Evolutionary conservation across 495 filamentous ascomycete genomes (phyloP), one percentile per base, ranked within the genome.

Genomic region (Aspergillus nanangensis): DNA sequence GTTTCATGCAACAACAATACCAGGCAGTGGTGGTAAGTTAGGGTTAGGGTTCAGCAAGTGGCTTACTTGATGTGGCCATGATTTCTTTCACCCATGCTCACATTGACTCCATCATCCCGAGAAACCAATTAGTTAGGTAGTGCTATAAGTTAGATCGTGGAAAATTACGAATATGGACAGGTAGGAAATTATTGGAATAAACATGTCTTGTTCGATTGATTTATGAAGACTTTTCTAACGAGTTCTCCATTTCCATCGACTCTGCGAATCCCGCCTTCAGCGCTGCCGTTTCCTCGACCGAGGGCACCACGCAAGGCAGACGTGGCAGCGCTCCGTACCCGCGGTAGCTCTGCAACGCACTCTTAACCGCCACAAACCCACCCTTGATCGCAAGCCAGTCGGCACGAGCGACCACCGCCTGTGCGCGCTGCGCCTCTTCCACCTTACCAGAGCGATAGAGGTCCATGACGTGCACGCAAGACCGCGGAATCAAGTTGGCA

Each of bases 371-470:
- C 13, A 94, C 80, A 45, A 95, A 87, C 18, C 90, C 91, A 32
- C 86, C 84, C 52, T 91, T 80, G 54, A 94, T 95, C 15, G 85
- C 84, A 14, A 77, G 82, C 91, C 90, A 95, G 70, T 96, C 90
- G 15, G 87, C 88, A 29, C 82, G 71, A 9, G 88, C 86, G 25
- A 95, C 79, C 33, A 92, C 67, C 10, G 84, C 85, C 67, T 95
- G 90, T 65, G 91, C 56, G 53, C 78, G 78, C 62, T 83, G 77
- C 0, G 91, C 89, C 58, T 92, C 83, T 19, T 76, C 71, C 20
- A 82, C 59, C 60, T 84, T 74, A n/a, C 89, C 90, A 5, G 65
- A 64, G 20, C 68, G 64, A 69, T 84, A 94, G n/a, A 92, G 76
- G 49, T 85, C 75, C 55, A 89, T 72, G 14, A 90, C 68, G 50